phyloP scores from a whole-genome alignment of 768 basidiomycete genomes.

The Auricularia sp. region DNA sequence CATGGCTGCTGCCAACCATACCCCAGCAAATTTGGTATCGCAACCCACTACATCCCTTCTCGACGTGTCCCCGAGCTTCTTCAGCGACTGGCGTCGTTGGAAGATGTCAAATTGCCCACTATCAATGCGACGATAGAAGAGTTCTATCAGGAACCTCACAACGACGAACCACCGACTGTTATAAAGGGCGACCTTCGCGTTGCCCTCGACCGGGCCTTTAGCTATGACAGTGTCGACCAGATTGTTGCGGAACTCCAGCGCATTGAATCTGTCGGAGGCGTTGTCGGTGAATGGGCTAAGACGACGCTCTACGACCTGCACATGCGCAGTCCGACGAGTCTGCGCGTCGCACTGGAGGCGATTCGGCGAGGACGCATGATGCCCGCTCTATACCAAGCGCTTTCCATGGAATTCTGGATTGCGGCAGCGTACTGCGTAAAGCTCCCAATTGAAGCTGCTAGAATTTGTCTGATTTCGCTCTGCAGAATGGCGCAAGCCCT shows the following conservation, averaged over 20 bases:
- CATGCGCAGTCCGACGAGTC: conserved; percentile 78
- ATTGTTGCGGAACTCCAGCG: conserved; percentile 50
- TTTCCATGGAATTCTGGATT: conserved; percentile 81
- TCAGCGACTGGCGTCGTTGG: conserved; percentile 45
- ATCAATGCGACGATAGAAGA: conserved; percentile 67
- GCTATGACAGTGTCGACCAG: conserved; percentile 54
- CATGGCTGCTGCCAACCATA: too few relatives aligned
- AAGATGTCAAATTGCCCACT: conserved; percentile 19
- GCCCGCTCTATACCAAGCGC: conserved; percentile 44
- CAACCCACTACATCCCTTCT: conserved; percentile 86
- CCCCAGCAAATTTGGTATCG: conserved; percentile 52
- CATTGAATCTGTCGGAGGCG: conserved; percentile 29
- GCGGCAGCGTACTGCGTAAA: conserved; percentile 85
- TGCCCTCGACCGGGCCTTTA: conserved; percentile 78
- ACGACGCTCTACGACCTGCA: conserved; percentile 53
- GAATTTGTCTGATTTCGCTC: conserved; percentile 2
- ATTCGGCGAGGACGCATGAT: conserved; percentile 59
- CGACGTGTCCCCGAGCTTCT: conserved; percentile 62
- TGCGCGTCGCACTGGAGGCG: conserved; percentile 79
- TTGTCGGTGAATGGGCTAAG: conserved; percentile 63
- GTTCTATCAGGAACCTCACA: conserved; percentile 43
- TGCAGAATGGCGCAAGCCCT: conserved; percentile 60
- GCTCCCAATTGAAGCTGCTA: conserved; percentile 15
- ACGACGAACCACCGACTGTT: conserved; percentile 39
- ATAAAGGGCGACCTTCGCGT: conserved; percentile 52